Base-by-base conservation (phyloP, 345 rosid genomes). In the Lenwebbia sp. region DNA sequence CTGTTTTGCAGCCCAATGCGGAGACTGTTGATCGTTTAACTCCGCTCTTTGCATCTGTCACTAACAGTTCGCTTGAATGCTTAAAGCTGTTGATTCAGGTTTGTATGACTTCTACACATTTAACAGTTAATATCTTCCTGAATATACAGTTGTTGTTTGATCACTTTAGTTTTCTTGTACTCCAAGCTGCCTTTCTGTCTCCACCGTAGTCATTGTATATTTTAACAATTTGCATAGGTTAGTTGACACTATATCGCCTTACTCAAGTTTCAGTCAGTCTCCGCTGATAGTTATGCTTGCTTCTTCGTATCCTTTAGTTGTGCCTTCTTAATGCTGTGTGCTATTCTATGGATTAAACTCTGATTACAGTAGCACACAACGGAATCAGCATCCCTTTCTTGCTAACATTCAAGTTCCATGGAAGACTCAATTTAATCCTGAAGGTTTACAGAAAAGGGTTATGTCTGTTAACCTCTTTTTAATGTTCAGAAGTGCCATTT, bases 21-120 rank as follows among this genome's bases (percentile, higher is more conserved):
- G 98, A 92, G 90, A 95, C 95, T 22, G 96, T 93, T 89, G 99
- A 96, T 90, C 78, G 85, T 89, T 89, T 93, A 86, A 95, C 99
- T 19, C 98, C 98, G 37, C 75, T 96, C 70, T 86, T 94, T 88
- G 95, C 99, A 70, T 92, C 98, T 37, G 97, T 96, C 0, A 98
- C 98, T 47, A 97, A 95, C 7, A 93, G 93, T 88, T 96, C 98
- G 86, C 87, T 93, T 37, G 86, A 94, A 58, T 94, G 98, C 91
- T 85, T 93, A 86, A 98, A 95, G 86, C 90, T 92, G 88, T 88
- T 96, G 76, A 89, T 95, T 88, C 92, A 95, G 98, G 99, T 50
- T 50, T 50, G 52, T 50, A 50, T 50, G 52, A 50, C 13, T 50
- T 50, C 12, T 12, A 12, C 14, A 50, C 52, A 50, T 50, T 50